These are phyloP conservation scores for Canariomyces notabilis DNA, from an alignment of 2,329 filamentous ascomycete genomes.

Conservation along the genomic window DNA sequence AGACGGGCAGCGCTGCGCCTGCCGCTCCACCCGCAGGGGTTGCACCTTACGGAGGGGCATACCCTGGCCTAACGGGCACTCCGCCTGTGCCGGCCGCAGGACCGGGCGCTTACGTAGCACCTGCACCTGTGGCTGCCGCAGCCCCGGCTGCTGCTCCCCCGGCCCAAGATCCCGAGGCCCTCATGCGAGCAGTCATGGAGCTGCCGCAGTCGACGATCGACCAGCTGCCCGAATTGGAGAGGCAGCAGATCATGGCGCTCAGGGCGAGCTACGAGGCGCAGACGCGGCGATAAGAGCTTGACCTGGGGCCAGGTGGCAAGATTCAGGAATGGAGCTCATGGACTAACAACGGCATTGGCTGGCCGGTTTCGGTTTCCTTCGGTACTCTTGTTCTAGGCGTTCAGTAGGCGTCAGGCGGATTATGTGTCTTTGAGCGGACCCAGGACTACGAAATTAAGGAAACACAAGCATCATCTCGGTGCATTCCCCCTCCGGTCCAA, in stretches of 20 bases:
- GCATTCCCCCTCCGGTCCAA: too few relatives aligned
- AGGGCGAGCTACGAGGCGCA: conserved; percentile 43
- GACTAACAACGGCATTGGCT: neutral
- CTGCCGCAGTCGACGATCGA: conserved; percentile 79
- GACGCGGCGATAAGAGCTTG: conserved; percentile 4
- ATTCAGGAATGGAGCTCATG: neutral
- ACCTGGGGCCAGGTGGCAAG: neutral
- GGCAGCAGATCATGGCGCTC: conserved; percentile 73
- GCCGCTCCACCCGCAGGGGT: conserved; percentile 24
- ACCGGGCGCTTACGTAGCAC: conserved; percentile 42
- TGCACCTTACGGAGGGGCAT: conserved; percentile 30
- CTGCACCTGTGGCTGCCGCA: conserved; percentile 28
- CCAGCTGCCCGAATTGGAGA: conserved; percentile 67
- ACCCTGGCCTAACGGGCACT: conserved; percentile 40
- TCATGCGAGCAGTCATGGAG: conserved; percentile 76
- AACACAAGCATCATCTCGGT: neutral
- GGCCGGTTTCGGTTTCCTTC: neutral
- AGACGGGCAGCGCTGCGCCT: conserved; percentile 42
- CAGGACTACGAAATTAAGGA: neutral
- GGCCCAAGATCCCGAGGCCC: conserved; percentile 57
- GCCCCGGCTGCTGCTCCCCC: conserved; percentile 38
- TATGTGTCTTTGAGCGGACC: neutral
- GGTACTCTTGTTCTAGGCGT: neutral
- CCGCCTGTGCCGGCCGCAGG: conserved; percentile 37
- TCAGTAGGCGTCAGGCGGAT: neutral